Evolutionary conservation across 2,329 filamentous ascomycete species (phyloP), one percentile per base, ranked within the genome.

Genomic region (Pyricularia sp.): DNA sequence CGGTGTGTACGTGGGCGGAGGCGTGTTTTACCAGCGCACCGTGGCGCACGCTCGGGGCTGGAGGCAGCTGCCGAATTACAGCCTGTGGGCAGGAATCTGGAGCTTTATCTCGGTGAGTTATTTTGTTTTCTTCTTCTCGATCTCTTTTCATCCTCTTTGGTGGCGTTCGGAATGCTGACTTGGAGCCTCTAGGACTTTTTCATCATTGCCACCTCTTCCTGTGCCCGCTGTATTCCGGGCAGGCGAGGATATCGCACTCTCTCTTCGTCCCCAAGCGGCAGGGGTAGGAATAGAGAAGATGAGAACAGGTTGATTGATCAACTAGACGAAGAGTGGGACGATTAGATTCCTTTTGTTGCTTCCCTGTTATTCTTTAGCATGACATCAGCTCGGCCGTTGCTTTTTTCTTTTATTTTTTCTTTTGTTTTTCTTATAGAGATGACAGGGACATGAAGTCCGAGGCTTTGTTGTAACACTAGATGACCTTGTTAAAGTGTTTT

Each of bases 281-380:
- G 81, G 69, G 79, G 81, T 70, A 77, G 83, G 73, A 82, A 82
- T 74, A 78, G 84, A 69, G 94, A 97, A 70, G 94, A 93, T 69
- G 95, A 98, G 80, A 97, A 98, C 78, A 84, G 93, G 71, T 81
- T 98, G 74, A 98, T 99, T 77, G 94, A 98, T 78, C 93, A 97
- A 79, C 83, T 97, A 70, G 95, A 98, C 75, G 94, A 98, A 78
- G 94, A 97, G 77, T 98, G 94, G 94, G 94, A 97, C 74, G 94
- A 97, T 72, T 89, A 75, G 78, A 67, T 26, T 20, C 14, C 11
- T 14, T 20, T 23, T 66, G 17, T 23, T 33, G 10, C 1, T 30
- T 28, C 17, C 17, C 26, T 26, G 4, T 31, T 23, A 2, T 55
- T 12, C 11, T 30, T 26, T 26, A 7, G n/a, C 33, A 65, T n/a